phyloP scores from a whole-genome alignment of 225 moss, liverwort and hornwort genomes.

The Pseudoscleropodium purum region DNA sequence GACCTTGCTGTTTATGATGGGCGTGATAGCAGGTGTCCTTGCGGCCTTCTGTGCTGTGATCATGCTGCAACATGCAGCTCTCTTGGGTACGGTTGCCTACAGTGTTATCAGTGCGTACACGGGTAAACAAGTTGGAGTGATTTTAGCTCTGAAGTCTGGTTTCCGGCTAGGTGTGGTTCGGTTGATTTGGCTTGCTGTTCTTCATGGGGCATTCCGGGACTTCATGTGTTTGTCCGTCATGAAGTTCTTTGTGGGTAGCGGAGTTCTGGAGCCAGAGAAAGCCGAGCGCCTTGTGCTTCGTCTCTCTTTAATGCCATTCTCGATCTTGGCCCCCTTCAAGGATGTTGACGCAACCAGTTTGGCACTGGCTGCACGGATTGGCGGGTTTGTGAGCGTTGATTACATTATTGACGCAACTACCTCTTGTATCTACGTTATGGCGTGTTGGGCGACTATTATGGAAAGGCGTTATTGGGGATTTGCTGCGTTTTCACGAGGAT shows the following conservation, averaged over 20 bases:
- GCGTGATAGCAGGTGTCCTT: slow-evolving; percentile 31
- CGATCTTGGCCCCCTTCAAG: slow-evolving; percentile 46
- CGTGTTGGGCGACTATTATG: slow-evolving; percentile 58
- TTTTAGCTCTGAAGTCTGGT: slow-evolving; percentile 40
- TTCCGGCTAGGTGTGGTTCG: slow-evolving; percentile 39
- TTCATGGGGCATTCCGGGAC: slow-evolving; percentile 40
- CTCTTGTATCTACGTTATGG: slow-evolving; percentile 42
- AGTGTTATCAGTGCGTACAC: slow-evolving; percentile 38
- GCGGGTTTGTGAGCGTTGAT: slow-evolving; percentile 30
- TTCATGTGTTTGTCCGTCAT: slow-evolving; percentile 34
- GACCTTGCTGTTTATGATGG: slow-evolving; percentile 41
- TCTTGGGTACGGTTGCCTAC: slow-evolving; percentile 47
- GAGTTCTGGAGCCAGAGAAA: slow-evolving; percentile 30
- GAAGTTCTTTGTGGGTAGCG: slow-evolving; percentile 37
- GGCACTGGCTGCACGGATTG: slow-evolving; percentile 35
- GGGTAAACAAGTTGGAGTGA: slow-evolving; percentile 37
- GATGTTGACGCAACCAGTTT: slow-evolving; percentile 35
- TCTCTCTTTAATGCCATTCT: slow-evolving; percentile 47
- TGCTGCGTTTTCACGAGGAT: slow-evolving; percentile 43
- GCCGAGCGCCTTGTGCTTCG: slow-evolving; percentile 44
- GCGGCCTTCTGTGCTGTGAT: slow-evolving; percentile 39
- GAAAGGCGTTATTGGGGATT: slow-evolving; percentile 48
- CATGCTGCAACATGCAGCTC: slow-evolving; percentile 51
- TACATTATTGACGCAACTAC: slow-evolving; percentile 33
- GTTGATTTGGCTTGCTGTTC: slow-evolving; percentile 44